phyloP scores from a whole-genome alignment of 768 basidiomycete genomes.

The Russula abietina region DNA sequence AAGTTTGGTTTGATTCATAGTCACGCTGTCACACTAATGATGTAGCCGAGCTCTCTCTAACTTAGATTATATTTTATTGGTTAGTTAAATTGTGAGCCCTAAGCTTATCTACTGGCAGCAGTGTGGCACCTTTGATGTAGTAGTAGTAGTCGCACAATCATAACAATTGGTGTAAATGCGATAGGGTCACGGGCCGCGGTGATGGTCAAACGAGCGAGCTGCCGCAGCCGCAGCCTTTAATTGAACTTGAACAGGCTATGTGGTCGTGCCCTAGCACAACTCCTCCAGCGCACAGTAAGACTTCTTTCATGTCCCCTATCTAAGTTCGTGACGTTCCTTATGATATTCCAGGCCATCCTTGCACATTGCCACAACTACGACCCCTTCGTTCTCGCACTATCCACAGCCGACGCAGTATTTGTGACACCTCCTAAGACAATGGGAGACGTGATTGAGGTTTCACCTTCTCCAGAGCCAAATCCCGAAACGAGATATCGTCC shows the following conservation, averaged over 20 bases:
- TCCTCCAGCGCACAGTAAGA: not conserved
- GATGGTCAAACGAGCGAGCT: too few relatives aligned
- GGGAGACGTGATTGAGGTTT: constrained; percentile 23
- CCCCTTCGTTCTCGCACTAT: not conserved
- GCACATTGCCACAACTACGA: not conserved
- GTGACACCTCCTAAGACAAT: constrained; percentile 1
- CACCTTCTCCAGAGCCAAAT: constrained; percentile 17
- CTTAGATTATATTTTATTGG: too few relatives aligned
- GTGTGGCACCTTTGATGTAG: not conserved
- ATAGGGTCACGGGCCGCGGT: not conserved
- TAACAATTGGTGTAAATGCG: not conserved
- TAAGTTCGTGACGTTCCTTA: not conserved
- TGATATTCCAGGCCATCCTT: not conserved
- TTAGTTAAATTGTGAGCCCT: not conserved
- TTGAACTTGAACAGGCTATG: not conserved
- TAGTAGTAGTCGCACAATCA: not conserved
- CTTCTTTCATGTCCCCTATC: not conserved
- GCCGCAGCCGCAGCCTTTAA: not conserved
- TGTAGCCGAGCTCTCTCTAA: not conserved
- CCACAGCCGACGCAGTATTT: not conserved
- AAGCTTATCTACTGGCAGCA: not conserved
- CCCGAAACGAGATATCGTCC: constrained; percentile 8
- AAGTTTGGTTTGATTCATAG: not conserved
- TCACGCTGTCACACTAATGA: constrained; percentile 7
- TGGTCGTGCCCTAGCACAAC: not conserved